Conservation (phyloP, 805 yeast genomes). For the Wickerhamiella nectarea region DNA sequence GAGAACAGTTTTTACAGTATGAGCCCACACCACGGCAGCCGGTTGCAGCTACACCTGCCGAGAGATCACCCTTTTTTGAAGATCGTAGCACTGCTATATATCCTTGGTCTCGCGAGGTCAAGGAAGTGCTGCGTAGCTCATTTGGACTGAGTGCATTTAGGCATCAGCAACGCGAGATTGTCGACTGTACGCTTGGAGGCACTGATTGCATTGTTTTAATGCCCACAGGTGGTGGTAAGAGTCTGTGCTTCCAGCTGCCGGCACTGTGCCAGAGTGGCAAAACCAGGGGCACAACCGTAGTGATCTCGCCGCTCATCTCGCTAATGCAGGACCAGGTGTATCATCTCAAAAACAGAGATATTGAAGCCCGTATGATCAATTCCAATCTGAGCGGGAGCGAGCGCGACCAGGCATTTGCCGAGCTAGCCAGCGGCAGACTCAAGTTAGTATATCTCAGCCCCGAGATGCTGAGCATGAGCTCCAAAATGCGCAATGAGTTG, state of each 20-base stretch:
- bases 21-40: no score
- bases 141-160: slow-evolving; percentile 62
- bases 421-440: slow-evolving; percentile 51
- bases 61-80: no score
- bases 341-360: slow-evolving; percentile 51
- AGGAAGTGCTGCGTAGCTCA: slow-evolving; percentile 37
- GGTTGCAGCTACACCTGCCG: no score
- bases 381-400: slow-evolving; percentile 58
- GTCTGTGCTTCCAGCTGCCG: slow-evolving; percentile 88
- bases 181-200: slow-evolving; percentile 61
- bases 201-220: slow-evolving; percentile 84
- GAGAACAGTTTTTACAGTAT: no score
- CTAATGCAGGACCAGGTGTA: slow-evolving; percentile 95
- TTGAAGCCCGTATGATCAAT: slow-evolving; percentile 78
- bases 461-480: slow-evolving; percentile 77
- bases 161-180: slow-evolving; percentile 74
- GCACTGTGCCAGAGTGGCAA: slow-evolving; percentile 66
- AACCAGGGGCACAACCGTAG: slow-evolving; percentile 77
- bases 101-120: slow-evolving; percentile 61
- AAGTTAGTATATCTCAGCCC: slow-evolving; percentile 83
- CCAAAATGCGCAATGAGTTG: slow-evolving; percentile 51
- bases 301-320: slow-evolving; percentile 86
- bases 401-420: slow-evolving; percentile 44
- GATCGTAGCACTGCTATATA: slow-evolving; percentile 11
- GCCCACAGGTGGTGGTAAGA: slow-evolving; percentile 99